phyloP scores from a whole-genome alignment of 164 flowering plant species.

The Annona cherimola region DNA sequence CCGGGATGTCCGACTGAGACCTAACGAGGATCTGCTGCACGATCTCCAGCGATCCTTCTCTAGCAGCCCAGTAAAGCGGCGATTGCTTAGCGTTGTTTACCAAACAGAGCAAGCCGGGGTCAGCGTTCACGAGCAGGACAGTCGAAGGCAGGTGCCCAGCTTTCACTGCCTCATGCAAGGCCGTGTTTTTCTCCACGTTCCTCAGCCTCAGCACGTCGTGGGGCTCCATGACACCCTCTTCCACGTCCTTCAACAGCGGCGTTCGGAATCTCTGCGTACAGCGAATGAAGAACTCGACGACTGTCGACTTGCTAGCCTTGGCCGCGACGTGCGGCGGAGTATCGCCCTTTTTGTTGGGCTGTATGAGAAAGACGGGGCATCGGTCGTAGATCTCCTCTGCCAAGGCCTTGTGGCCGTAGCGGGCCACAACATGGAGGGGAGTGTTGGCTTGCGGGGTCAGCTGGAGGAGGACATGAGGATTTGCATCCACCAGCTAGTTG shows the following conservation, averaged over 20 bases:
- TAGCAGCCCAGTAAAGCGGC: slow-evolving; percentile 2
- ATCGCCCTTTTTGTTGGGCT: background rate
- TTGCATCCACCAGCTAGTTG: background rate
- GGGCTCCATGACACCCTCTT: background rate
- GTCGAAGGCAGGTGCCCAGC: background rate
- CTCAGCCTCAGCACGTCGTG: background rate
- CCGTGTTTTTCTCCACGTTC: slow-evolving; percentile 1
- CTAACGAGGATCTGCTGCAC: background rate
- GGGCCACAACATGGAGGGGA: background rate
- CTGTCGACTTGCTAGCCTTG: background rate
- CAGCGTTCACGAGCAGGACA: background rate
- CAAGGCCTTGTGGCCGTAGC: background rate
- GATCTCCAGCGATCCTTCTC: background rate
- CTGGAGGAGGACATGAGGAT: background rate
- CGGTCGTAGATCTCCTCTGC: background rate
- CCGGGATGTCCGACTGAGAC: background rate
- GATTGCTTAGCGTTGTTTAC: background rate
- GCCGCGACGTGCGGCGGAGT: background rate
- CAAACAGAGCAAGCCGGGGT: background rate
- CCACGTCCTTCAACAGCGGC: background rate
- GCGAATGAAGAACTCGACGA: background rate
- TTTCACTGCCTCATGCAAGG: background rate
- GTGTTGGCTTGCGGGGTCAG: background rate
- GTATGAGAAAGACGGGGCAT: background rate
- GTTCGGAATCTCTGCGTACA: background rate